These are phyloP conservation scores for Coccomyxa subellipsoidea DNA, from an alignment of 163 green algal species.

Conservation along the genomic window DNA sequence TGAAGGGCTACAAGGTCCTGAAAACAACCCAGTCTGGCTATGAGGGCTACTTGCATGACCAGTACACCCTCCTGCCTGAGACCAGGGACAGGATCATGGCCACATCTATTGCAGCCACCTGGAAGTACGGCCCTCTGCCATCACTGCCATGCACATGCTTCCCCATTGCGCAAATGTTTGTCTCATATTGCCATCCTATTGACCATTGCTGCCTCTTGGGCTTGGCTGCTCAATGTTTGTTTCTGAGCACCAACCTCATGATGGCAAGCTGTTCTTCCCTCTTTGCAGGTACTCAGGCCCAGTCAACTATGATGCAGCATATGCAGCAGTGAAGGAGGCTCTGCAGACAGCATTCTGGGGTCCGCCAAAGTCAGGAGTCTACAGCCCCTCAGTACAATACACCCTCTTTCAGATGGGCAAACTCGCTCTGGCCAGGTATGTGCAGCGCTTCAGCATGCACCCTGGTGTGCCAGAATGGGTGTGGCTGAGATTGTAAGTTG, in stretches of 20 bases:
- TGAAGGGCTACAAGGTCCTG: slow-evolving; percentile 75
- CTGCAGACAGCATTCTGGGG: slow-evolving; percentile 78
- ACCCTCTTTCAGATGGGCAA: slow-evolving; percentile 90
- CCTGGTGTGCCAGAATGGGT: not conserved
- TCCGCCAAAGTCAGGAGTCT: slow-evolving; percentile 75
- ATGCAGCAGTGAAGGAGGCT: slow-evolving; percentile 20
- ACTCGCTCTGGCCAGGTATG: slow-evolving; percentile 41
- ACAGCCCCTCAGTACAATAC: slow-evolving; percentile 90
- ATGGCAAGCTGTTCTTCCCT: no score
- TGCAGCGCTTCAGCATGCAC: not conserved
- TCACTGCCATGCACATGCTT: not conserved
- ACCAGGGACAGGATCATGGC: slow-evolving; percentile 87
- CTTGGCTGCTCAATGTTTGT: no score
- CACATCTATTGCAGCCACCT: slow-evolving; percentile 78
- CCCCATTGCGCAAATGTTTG: not conserved
- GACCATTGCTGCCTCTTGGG: no score
- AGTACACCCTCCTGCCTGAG: slow-evolving; percentile 85
- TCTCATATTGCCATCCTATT: no score
- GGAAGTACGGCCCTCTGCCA: slow-evolving; percentile 59
- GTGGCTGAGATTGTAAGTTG: not conserved
- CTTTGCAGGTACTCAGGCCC: slow-evolving; percentile 14
- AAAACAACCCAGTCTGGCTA: slow-evolving; percentile 96
- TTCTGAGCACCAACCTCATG: no score
- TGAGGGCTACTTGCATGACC: slow-evolving; percentile 82
- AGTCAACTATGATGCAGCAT: slow-evolving; percentile 62